Evolutionary conservation across 208 protist genomes (phyloP), one percentile per base, ranked within the genome.

Genomic region (Herpetomonas tarakana): DNA sequence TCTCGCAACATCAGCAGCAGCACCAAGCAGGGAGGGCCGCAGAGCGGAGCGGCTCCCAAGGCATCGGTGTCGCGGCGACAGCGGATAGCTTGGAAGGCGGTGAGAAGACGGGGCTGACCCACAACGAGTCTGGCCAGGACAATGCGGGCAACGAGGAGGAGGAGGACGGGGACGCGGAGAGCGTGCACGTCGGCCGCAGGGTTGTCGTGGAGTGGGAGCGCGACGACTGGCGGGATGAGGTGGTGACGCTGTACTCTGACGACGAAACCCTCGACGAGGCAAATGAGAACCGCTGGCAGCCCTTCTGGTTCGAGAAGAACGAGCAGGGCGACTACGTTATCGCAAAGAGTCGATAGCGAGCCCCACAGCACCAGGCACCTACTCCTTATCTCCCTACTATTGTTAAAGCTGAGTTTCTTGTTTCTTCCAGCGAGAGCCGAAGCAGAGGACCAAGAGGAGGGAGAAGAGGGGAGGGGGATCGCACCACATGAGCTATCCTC

Each of bases 281-380:
- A 35, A 90, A 92, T 46, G 65, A 62, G 0, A 92, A 91, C 45
- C 76, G 88, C 29, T 94, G 88, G 88, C 88, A 94, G 63, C 82
- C 81, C 0, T 72, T 92, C 24, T 94, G 88, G 88, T 92, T 90
- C 59, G 80, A 88, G 51, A 29, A 56, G 24, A 58, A 75, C 38
- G 18, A 38, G 0, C 44, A 64, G 2, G 74, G 73, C 2, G 70
- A 81, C 49, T 82, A 75, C 55, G 53, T 73, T 9, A 29, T 62
- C 7, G 27, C 68, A 11, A 70, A 65, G 62, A 65, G 64, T 31
- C 28, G 56, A 1, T 58, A n/a, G n/a, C n/a, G n/a, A n/a, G n/a
- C n/a, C n/a, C n/a, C n/a, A n/a, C n/a, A n/a, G n/a, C n/a, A n/a
- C n/a, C n/a, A n/a, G n/a, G n/a, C n/a, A n/a, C n/a, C n/a, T n/a